These are phyloP conservation scores for Helianthus annuus DNA, from an alignment of 129 eudicot genomes.

Conservation along the genomic window DNA sequence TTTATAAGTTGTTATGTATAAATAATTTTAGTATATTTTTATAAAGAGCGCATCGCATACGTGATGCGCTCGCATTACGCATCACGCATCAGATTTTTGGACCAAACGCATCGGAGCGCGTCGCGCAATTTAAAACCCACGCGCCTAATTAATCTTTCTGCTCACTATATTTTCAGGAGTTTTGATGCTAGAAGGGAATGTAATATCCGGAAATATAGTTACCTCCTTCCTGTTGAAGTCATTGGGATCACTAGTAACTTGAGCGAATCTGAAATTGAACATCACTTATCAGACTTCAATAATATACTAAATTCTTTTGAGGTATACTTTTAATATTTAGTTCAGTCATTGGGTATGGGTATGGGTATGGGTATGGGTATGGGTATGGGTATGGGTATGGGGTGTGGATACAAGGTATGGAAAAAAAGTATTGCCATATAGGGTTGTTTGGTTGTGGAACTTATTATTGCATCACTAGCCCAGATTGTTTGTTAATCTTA, in stretches of 20 bases:
- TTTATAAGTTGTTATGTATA: too few relatives aligned
- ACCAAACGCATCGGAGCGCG: too few relatives aligned
- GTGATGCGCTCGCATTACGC: too few relatives aligned
- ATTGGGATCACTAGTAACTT: conserved; percentile 66
- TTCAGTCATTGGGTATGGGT: neutral
- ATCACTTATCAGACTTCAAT: conserved; percentile 70
- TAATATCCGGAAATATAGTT: conserved; percentile 79
- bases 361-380: neutral
- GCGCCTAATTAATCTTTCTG: conserved; percentile 3
- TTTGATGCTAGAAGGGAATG: conserved; percentile 97
- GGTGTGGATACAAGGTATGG: neutral
- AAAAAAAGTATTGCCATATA: neutral
- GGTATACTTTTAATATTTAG: conserved; percentile 43
- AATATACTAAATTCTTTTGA: conserved; percentile 62
- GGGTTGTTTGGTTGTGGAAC: conserved; percentile 7
- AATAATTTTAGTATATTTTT: too few relatives aligned
- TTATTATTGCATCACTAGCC: neutral
- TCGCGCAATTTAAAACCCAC: too few relatives aligned
- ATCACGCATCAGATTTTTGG: too few relatives aligned
- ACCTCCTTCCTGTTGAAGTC: conserved; percentile 90
- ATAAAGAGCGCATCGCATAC: too few relatives aligned
- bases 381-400: neutral
- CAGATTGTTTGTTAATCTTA: neutral
- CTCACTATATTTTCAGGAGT: conserved; percentile 52
- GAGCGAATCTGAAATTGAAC: conserved; percentile 59